Evolutionary conservation across 345 rosid species (phyloP), one percentile per base, ranked within the genome.

Genomic region (Citrus maxima): DNA sequence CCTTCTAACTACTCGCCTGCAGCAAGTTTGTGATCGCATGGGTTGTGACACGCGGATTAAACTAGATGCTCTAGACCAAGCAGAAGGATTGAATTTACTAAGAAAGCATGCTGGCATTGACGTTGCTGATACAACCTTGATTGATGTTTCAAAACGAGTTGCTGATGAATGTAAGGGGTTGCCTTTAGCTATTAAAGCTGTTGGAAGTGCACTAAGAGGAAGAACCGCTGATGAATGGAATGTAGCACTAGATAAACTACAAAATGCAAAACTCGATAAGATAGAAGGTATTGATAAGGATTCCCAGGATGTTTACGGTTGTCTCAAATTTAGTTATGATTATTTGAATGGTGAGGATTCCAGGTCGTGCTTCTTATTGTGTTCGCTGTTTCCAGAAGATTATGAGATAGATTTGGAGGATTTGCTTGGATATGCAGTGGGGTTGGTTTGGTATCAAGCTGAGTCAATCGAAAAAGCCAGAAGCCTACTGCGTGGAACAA

Each of bases 331-430:
- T 21, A 74, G 61, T 27, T 62, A 62, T 8, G 70, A 75, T 46
- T 18, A 28, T 28, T 32, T 75, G 42, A 30, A 35, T 10, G 40
- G 27, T 5, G 40, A 61, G 12, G 38, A 74, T 10, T 25, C 42
- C 12, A 12, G 63, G n/a, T 10, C 10, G 2, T 38, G 68, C 62
- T 75, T 75, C 19, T 42, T 75, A 18, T 42, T 75, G 22, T 77
- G 74, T 40, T 77, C 74, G 4, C 10, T 77, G 18, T 77, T 77
- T 68, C 80, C 74, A 3, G 71, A 74, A 61, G 77, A 74, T 38
- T 25, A 40, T 49, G 21, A 24, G 7, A 61, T 63, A 21, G 8
- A 5, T 40, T 7, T 61, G 42, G 78, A 75, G 16, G 24, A 75
- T 6, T 75, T 63, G 27, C 9, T 30, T 16, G n/a, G 38, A 27